phyloP scores from a whole-genome alignment of 768 basidiomycete genomes.

The Heimioporus sp. region DNA sequence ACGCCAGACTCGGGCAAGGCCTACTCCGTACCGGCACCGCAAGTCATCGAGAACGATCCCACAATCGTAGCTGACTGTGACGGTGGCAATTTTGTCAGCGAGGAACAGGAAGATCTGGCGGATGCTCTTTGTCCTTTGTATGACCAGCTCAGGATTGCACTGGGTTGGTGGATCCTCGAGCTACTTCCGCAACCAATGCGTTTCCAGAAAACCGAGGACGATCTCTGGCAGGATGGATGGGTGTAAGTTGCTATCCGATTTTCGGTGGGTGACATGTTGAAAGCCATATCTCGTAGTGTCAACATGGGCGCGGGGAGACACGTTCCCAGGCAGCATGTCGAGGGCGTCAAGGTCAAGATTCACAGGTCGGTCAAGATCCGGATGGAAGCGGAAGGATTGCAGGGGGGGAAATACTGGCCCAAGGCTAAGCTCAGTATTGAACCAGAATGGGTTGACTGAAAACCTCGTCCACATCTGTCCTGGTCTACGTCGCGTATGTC shows the following conservation, averaged over 20 bases:
- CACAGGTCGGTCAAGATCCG: conserved; percentile 50
- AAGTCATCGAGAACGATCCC: conserved; percentile 9
- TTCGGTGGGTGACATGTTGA: not conserved
- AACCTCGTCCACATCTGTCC: not conserved
- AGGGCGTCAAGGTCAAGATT: conserved; percentile 42
- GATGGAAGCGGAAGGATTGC: conserved; percentile 45
- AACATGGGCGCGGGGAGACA: conserved; percentile 43
- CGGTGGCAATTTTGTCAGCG: conserved; percentile 30
- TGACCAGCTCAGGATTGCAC: conserved; percentile 53
- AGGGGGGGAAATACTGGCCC: conserved; percentile 37
- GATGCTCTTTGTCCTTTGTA: conserved; percentile 54
- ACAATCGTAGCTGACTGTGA: conserved; percentile 17
- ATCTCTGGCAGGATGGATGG: conserved; percentile 9
- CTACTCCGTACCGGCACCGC: conserved; percentile 13
- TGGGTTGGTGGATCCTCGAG: conserved; percentile 69
- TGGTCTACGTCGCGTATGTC: not conserved
- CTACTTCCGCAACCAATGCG: conserved; percentile 37
- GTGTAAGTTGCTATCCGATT: conserved; percentile 13
- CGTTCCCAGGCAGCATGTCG: conserved; percentile 37
- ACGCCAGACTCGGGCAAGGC: conserved; percentile 12
- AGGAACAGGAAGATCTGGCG: conserved; percentile 62
- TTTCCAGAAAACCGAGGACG: conserved; percentile 25
- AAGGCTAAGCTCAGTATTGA: conserved; percentile 36
- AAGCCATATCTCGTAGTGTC: conserved; percentile 6
- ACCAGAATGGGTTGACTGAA: conserved; percentile 41